Base-by-base conservation (phyloP, 805 yeast genomes). In the Torulaspora gathmanii region DNA sequence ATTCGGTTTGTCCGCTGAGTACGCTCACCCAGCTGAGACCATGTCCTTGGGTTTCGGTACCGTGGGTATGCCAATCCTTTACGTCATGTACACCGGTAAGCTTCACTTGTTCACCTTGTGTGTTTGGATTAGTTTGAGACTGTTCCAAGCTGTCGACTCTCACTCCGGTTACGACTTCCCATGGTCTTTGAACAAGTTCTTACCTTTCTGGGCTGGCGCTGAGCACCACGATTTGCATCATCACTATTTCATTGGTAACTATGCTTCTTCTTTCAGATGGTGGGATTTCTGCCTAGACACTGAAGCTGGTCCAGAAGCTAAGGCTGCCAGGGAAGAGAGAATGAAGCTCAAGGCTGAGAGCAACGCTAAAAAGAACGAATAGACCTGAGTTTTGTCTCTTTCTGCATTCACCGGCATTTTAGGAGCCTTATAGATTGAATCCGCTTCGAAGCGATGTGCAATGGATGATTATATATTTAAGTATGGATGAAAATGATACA, bases 121-220 rank as follows among this genome's bases (percentile, higher is more conserved):
- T 61, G 53, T 80, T 45, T 91, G 98, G 98, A 84, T 91, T 60
- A 74, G 86, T 7, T 70, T 87, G 58, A 80, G 98, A 69, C 78
- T 91, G 57, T 82, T 85, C 73, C 99, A 91, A 75, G 99, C 99
- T 22, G 91, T 91, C 47, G 99, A 91, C 66, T 84, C 97, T 20
- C 99, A 91, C 69, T 89, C 97, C 10, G 99, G 98, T 47, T 93
- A 91, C 69, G 98, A 91, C 65, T 91, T 91, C 80, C 98, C 99
- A 52, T 82, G 95, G 87, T 87, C 96, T 4, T 75, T 91, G 62
- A 93, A 88, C 70, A 88, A 89, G 64, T 80, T 91, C 69, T 65
- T 91, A 50, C 97, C 97, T 39, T 78, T 93, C 70, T 90, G 98
- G 97, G 95, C 97, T 3, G 98, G 98, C 54, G 96, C 97, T 17